Percentiles rank a stretch among this genome's conserved stretches.
These are phyloP conservation scores for Pichia pseudocactophila DNA, from an alignment of 805 yeast species.

Conservation along the genomic window DNA sequence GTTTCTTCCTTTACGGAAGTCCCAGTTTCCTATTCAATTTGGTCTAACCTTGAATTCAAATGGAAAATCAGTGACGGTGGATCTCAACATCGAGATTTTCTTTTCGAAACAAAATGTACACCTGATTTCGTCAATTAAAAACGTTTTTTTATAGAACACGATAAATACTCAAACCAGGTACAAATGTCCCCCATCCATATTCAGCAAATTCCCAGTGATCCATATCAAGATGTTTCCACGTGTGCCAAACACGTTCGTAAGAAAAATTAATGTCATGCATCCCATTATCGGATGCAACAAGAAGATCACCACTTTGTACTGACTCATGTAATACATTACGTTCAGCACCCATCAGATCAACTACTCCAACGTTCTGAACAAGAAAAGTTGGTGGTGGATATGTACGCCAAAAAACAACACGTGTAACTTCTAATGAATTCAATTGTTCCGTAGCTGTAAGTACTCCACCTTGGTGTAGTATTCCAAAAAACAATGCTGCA, in stretches of 20 bases:
- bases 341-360: constrained; percentile 3
- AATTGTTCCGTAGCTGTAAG: constrained; percentile 50
- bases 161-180: constrained; percentile 60
- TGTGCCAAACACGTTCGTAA: constrained; percentile 25
- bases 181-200: constrained; percentile 32
- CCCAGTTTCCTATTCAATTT: too few relatives aligned
- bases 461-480: constrained; percentile 86
- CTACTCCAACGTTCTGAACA: not conserved
- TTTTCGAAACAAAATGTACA: not conserved
- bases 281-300: constrained; percentile 26
- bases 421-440: constrained; percentile 9
- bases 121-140: too few relatives aligned
- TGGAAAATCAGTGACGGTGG: constrained; percentile 1
- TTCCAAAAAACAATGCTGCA: constrained; percentile 63
- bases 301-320: constrained; percentile 5
- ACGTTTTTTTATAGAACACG: constrained; percentile 12
- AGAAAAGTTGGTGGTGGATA: constrained; percentile 89
- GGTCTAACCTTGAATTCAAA: not conserved
- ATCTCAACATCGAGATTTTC: not conserved
- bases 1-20: too few relatives aligned
- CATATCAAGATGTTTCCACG: constrained; percentile 50
- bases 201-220: constrained; percentile 63
- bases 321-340: constrained; percentile 37
- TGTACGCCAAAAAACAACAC: constrained; percentile 78
- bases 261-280: constrained; percentile 7